phyloP scores from a whole-genome alignment of 2,329 filamentous ascomycete species.

The Hansfordia pulvinata region DNA sequence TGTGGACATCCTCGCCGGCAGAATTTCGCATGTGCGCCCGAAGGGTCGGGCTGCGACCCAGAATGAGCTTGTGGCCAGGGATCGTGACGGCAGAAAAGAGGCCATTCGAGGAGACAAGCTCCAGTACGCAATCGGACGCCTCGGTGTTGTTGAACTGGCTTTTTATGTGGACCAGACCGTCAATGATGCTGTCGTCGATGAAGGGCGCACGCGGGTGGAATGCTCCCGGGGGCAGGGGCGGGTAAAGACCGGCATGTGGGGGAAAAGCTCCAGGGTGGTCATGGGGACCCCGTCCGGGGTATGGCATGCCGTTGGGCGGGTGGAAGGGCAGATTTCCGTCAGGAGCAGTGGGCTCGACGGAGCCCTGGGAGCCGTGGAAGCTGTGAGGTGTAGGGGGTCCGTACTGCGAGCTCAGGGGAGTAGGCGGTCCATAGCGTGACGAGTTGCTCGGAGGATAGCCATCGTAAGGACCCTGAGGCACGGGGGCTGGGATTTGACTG shows the following conservation, averaged over 20 bases:
- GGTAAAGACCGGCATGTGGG: slow-evolving; percentile 13
- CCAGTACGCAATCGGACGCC: slow-evolving; percentile 27
- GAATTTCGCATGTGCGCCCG: slow-evolving; percentile 17
- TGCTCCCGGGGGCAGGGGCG: slow-evolving; percentile 8
- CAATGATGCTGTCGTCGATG: slow-evolving; percentile 11
- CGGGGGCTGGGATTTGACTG: slow-evolving; percentile 8
- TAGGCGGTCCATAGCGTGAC: slow-evolving; percentile 34
- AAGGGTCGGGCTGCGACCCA: slow-evolving; percentile 35
- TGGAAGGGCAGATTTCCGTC: slow-evolving; percentile 23
- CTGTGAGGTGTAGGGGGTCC: slow-evolving; percentile 45
- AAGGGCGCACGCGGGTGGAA: slow-evolving; percentile 10
- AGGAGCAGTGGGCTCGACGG: slow-evolving; percentile 27
- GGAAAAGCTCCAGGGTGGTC: slow-evolving; percentile 6
- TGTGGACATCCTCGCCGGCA: slow-evolving; percentile 19
- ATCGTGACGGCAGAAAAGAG: slow-evolving; percentile 26
- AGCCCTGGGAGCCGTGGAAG: slow-evolving; percentile 48
- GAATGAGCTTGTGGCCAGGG: slow-evolving; percentile 39
- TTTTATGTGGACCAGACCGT: slow-evolving; percentile 19
- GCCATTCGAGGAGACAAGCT: slow-evolving; percentile 22
- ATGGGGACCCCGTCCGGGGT: slow-evolving; percentile 7
- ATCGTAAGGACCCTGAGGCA: slow-evolving; percentile 16
- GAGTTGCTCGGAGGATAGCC: slow-evolving; percentile 17
- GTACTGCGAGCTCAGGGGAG: slow-evolving; percentile 48
- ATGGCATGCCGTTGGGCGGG: slow-evolving; percentile 21
- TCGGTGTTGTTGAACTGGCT: slow-evolving; percentile 22